Percentiles rank a stretch among this genome's conserved stretches.
phyloP scores from a whole-genome alignment of 192 early-diverging fungal species.

The Allomyces macrogynus region DNA sequence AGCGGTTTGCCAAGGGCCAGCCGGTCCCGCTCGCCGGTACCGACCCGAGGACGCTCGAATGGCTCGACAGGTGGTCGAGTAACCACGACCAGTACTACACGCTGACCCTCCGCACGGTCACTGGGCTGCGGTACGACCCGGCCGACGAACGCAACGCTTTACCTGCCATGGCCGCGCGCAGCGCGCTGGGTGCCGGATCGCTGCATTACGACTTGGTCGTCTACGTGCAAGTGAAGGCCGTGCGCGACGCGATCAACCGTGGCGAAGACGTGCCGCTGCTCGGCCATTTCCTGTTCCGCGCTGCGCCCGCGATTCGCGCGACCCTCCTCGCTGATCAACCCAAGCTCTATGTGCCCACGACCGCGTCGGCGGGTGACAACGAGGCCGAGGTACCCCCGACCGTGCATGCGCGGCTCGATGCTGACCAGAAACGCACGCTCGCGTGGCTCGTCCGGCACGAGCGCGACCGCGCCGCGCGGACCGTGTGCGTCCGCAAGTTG shows the following conservation, averaged over 20 bases:
- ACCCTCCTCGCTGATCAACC: too few species aligned
- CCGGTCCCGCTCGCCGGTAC: too few species aligned
- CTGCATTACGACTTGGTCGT: neutral
- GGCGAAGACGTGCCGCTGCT: neutral
- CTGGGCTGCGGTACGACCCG: too few species aligned
- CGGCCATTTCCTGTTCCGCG: neutral
- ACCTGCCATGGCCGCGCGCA: too few species aligned
- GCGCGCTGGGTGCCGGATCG: neutral
- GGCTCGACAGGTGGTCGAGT: too few species aligned
- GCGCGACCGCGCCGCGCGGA: neutral
- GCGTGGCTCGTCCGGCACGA: neutral
- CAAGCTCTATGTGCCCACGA: too few species aligned
- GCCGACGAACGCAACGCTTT: too few species aligned
- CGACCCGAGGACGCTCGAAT: too few species aligned
- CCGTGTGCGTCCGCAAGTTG: neutral
- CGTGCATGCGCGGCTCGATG: neutral
- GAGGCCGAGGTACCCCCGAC: neutral
- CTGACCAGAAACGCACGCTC: neutral
- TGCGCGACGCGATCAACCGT: neutral
- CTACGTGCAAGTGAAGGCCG: neutral
- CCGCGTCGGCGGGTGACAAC: too few species aligned
- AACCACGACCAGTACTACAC: too few species aligned
- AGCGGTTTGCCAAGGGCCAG: too few species aligned
- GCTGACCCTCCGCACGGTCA: too few species aligned
- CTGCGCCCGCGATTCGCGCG: neutral